Conservation (phyloP, 2,329 filamentous ascomycete species). For the Fonsecaea nubica region DNA sequence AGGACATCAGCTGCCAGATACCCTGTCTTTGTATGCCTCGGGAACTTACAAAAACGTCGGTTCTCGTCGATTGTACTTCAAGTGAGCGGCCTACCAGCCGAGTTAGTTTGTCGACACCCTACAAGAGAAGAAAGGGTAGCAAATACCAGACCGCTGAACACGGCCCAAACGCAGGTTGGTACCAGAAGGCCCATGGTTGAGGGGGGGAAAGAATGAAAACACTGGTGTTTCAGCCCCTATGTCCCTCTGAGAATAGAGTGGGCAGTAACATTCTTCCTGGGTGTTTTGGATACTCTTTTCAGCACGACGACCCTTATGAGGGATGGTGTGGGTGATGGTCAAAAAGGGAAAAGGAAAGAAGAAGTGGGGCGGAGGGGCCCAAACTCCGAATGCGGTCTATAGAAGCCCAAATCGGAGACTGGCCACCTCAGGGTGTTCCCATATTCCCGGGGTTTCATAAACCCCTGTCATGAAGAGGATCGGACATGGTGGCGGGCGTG, state of each 20-base stretch:
- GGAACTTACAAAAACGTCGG: not conserved
- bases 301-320: not conserved
- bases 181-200: not conserved
- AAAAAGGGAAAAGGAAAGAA: not conserved
- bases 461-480: not conserved
- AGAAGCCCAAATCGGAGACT: not conserved
- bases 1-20: not conserved
- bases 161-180: not conserved
- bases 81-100: not conserved
- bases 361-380: no score
- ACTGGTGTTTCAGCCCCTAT: not conserved
- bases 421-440: not conserved
- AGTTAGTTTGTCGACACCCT: not conserved
- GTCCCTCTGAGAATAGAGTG: not conserved
- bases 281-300: not conserved
- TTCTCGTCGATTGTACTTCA: slow-evolving; percentile 1
- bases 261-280: not conserved
- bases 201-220: not conserved
- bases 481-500: not conserved
- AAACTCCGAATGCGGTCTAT: not conserved
- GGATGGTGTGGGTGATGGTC: not conserved
- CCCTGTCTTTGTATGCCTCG: not conserved
- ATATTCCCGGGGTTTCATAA: not conserved
- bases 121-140: not conserved
- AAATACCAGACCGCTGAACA: not conserved